Percentiles rank a stretch among this genome's conserved stretches.
Evolutionary conservation across 345 rosid genomes (phyloP).

Genomic region (Anacardium occidentale): DNA sequence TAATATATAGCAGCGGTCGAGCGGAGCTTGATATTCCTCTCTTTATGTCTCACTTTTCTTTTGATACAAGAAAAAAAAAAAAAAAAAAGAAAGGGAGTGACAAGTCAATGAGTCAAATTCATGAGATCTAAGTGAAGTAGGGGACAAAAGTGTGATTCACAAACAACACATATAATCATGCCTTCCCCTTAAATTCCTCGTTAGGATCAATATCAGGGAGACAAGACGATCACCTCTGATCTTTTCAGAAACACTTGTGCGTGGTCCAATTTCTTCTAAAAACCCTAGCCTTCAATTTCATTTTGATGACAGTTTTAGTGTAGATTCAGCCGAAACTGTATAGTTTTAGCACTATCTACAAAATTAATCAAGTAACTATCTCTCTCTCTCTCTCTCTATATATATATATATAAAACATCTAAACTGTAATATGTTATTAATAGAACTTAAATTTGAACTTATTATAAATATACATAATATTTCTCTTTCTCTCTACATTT

Average conservation of each 20-base stretch:
- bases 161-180: constrained; percentile 17
- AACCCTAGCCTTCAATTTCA: neutral
- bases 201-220: constrained; percentile 13
- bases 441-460: no score
- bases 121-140: constrained; percentile 15
- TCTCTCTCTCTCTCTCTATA: no score
- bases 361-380: neutral
- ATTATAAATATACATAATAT: no score
- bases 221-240: constrained; percentile 10
- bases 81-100: neutral
- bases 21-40: neutral
- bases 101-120: neutral
- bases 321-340: neutral
- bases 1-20: no score
- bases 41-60: neutral
- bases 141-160: constrained; percentile 16
- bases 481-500: no score
- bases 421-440: no score
- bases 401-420: neutral
- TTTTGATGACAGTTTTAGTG: neutral
- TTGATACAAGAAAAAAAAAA: neutral
- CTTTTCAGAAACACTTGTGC: neutral
- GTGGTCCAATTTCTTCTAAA: constrained; percentile 8
- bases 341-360: constrained; percentile 1
- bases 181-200: constrained; percentile 10